Percentiles rank a stretch among this genome's conserved stretches.
These are phyloP conservation scores for Neurospora sp. DNA, from an alignment of 495 filamentous ascomycete species.

Conservation along the genomic window DNA sequence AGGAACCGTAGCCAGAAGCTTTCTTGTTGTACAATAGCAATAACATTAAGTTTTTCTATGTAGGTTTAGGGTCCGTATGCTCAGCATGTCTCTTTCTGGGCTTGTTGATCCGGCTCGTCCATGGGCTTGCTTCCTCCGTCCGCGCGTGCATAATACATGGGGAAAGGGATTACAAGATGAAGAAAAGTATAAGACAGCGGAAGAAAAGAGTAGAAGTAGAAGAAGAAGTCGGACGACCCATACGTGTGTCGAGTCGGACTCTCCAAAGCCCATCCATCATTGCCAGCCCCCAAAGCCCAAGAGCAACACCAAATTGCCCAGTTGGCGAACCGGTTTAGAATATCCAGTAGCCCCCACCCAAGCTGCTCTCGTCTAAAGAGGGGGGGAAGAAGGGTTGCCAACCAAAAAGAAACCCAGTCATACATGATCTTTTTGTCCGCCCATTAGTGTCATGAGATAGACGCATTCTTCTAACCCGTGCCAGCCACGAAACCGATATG, in stretches of 20 bases:
- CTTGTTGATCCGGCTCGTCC: background rate
- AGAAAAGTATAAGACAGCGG: slow-evolving; percentile 1
- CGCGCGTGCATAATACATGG: background rate
- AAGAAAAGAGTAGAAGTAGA: background rate
- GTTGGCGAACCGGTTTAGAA: background rate
- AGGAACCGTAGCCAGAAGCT: background rate
- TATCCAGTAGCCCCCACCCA: background rate
- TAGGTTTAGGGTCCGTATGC: background rate
- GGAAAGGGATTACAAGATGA: background rate
- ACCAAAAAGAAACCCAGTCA: background rate
- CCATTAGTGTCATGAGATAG: background rate
- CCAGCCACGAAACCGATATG: background rate
- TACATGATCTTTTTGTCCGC: background rate
- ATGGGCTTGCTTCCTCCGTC: background rate
- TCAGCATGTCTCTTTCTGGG: background rate
- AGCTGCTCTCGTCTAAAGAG: background rate
- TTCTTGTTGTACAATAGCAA: background rate
- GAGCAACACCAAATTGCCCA: background rate
- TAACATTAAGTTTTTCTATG: background rate
- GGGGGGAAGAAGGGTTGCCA: background rate
- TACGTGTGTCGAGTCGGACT: background rate
- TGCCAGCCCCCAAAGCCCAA: background rate
- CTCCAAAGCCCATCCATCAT: background rate
- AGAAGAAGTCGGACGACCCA: background rate
- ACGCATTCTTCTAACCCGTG: background rate